Percentiles rank a stretch among this genome's conserved stretches.
phyloP scores from a whole-genome alignment of 2,329 filamentous ascomycete species.

The Colletotrichum filicis region DNA sequence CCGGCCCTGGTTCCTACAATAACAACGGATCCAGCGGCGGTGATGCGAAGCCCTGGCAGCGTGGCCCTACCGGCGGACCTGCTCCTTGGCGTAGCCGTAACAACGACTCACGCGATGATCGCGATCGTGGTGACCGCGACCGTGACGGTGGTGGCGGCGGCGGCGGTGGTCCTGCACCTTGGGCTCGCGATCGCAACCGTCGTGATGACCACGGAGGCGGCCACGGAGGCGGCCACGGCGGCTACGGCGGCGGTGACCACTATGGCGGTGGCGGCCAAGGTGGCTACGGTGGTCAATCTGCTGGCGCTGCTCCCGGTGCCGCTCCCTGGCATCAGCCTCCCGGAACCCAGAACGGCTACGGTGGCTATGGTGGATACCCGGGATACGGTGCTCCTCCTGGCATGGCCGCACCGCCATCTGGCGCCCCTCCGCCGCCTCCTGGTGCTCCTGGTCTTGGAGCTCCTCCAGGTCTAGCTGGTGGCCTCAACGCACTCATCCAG shows the following conservation, averaged over 20 bases:
- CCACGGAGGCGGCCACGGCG: conserved; percentile 44
- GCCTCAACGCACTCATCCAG: conserved; percentile 74
- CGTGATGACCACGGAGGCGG: conserved; percentile 57
- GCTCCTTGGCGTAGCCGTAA: conserved; percentile 80
- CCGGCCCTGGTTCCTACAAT: conserved; percentile 73
- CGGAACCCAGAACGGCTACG: conserved; percentile 57
- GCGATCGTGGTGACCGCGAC: conserved; percentile 36
- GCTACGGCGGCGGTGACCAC: conserved; percentile 52
- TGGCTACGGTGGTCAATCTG: conserved; percentile 38
- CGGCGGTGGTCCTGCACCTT: conserved; percentile 65
- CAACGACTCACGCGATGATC: conserved; percentile 62
- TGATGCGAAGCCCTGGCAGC: conserved; percentile 87
- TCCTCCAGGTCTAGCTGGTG: conserved; percentile 65
- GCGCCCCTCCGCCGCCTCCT: conserved; percentile 40
- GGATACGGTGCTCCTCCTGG: conserved; percentile 66
- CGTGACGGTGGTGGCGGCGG: conserved; percentile 52
- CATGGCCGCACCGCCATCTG: conserved; percentile 54
- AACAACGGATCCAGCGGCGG: conserved; percentile 62
- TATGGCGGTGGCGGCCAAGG: conserved; percentile 53
- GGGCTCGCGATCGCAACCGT: conserved; percentile 67
- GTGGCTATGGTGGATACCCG: conserved; percentile 66
- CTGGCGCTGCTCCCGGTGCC: conserved; percentile 31
- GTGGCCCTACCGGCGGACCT: conserved; percentile 83
- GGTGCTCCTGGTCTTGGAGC: conserved; percentile 58
- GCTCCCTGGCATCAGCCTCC: conserved; percentile 73